A percentile compares a stretch with the other conserved stretches of the same genome.
These are phyloP conservation scores for Macadamia integrifolia DNA, from an alignment of 164 flowering plant genomes.

Conservation along the genomic window DNA sequence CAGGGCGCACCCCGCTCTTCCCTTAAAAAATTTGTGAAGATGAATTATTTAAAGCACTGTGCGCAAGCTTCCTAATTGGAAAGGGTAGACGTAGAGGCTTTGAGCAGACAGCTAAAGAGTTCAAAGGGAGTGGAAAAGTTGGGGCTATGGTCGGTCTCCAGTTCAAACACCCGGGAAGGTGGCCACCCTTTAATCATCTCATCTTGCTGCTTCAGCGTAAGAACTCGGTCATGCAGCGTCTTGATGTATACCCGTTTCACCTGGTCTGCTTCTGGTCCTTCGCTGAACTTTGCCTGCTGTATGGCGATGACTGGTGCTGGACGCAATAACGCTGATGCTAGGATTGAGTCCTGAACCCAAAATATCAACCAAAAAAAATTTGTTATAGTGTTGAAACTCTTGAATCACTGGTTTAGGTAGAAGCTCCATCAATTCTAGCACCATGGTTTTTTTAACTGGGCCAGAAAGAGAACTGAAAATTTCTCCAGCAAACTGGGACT, in stretches of 20 bases:
- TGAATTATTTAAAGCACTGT: too few species aligned
- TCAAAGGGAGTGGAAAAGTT: constrained; percentile 58
- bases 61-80: too few species aligned
- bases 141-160: constrained; percentile 85
- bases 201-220: constrained; percentile 62
- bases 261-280: constrained; percentile 16
- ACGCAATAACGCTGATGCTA: constrained; percentile 46
- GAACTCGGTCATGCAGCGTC: constrained; percentile 43
- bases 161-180: constrained; percentile 42
- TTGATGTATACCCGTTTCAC: constrained; percentile 60
- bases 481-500: too few species aligned
- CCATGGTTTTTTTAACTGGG: too few species aligned
- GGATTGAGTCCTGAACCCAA: constrained; percentile 37
- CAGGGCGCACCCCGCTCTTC: too few species aligned
- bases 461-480: too few species aligned
- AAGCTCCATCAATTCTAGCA: too few species aligned
- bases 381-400: too few species aligned
- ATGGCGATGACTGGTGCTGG: constrained; percentile 48
- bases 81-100: constrained; percentile 30
- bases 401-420: too few species aligned
- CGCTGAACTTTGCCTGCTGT: constrained; percentile 13
- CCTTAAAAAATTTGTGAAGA: too few species aligned
- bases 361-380: too few species aligned
- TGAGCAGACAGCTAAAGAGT: constrained; percentile 50
- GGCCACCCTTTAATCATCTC: constrained; percentile 68